Evolutionary conservation across 768 basidiomycete species (phyloP), one percentile per base, ranked within the genome.

Genomic region (Termitomyces sp.): DNA sequence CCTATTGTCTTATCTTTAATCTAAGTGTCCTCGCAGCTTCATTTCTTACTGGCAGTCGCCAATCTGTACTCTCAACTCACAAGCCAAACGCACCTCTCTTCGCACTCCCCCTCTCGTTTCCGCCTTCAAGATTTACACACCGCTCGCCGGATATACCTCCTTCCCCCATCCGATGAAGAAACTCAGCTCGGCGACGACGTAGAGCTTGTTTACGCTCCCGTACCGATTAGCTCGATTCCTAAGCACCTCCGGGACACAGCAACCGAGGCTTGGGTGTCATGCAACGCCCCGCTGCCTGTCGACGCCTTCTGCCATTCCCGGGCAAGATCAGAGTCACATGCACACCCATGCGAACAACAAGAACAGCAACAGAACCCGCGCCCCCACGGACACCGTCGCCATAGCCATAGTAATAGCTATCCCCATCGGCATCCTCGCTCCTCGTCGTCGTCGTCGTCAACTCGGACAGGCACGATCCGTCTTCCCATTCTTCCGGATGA

Each of bases 31-130:
- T 5, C 55, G 43, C 60, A 90, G 89, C 76, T 92, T 51, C 90
- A 92, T 69, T 88, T 90, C 70, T 80, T 91, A 35, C 76, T 92
- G 58, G 82, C 87, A 2, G 78, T 92, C 11, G 82, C 87, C 7
- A 86, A 80, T 50, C 83, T 84, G 62, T 85, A 89, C 68, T 71
- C 77, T 8, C 76, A 81, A 43, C 73, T 90, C 37, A 70, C 73
- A 29, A 80, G 81, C n/a, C 64, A 62, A 8, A 32, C 54, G 40
- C 57, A 53, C 27, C 38, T 59, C 56, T 66, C 63, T 49, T 63
- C 62, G 42, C 64, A 64, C 41, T 50, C 64, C 40, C 59, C 59
- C 46, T 62, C 65, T 41, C 62, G 59, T 41, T 58, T 57, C 53
- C 54, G 58, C 44, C 57, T 60, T 48, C 58, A 56, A 34, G 60